These are phyloP conservation scores for Tulasnella calospora DNA, from an alignment of 768 basidiomycete genomes.

Conservation along the genomic window DNA sequence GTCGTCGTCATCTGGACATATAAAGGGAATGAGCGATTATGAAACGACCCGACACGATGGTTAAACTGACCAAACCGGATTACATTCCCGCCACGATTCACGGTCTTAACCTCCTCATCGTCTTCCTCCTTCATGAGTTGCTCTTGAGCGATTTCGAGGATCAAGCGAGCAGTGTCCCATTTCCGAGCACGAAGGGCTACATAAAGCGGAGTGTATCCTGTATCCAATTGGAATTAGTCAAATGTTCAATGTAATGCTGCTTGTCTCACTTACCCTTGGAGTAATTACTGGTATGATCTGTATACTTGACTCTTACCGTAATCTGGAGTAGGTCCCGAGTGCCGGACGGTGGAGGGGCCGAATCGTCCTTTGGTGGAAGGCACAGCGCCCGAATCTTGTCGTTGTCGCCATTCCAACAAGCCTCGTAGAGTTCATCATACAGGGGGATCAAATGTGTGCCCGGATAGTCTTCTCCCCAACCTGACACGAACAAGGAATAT, in stretches of 20 bases:
- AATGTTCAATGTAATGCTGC: background rate
- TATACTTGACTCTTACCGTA: constrained; percentile 2
- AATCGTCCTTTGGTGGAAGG: constrained; percentile 41
- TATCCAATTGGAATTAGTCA: background rate
- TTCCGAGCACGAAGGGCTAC: constrained; percentile 49
- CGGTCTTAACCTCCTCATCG: constrained; percentile 26
- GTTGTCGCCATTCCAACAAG: constrained; percentile 51
- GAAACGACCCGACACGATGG: background rate
- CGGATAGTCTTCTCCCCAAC: background rate
- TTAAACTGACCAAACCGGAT: background rate
- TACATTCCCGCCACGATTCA: background rate
- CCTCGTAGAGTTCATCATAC: constrained; percentile 56
- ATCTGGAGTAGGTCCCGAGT: constrained; percentile 8
- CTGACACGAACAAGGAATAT: background rate
- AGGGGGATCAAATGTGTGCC: constrained; percentile 37
- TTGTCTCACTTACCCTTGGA: background rate
- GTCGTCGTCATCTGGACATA: background rate
- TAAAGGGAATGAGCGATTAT: background rate
- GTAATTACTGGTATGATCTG: constrained; percentile 30
- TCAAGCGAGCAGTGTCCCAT: constrained; percentile 54
- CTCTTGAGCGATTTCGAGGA: constrained; percentile 52
- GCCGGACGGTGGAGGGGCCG: constrained; percentile 2
- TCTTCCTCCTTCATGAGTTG: constrained; percentile 44
- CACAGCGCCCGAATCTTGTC: constrained; percentile 51
- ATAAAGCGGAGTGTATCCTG: constrained; percentile 42